Base-by-base conservation (phyloP, 257 asterid genomes). In the Leptodermis oblonga region DNA sequence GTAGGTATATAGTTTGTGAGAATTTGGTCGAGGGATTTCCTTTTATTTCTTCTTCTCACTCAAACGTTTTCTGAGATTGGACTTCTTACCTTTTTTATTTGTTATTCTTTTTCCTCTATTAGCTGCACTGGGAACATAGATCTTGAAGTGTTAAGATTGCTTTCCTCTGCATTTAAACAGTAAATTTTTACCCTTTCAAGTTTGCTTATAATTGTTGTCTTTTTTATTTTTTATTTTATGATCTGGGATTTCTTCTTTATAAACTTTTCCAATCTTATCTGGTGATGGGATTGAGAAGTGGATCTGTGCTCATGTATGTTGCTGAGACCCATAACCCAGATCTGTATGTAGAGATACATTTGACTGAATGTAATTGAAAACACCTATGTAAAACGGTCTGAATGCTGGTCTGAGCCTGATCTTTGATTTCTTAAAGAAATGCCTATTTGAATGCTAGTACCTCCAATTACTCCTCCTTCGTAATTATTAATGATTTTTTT, bases 181-280 rank as follows among this genome's bases (percentile, higher is more conserved):
- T 10, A 10, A 0, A 2, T 20, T 65, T 30, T 26, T 23, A 23
- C 49, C 25, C 55, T n/a, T 39, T 8, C 2, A 17, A 28, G 5
- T 5, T 25, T n/a, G 26, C 31, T 37, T 22, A 20, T 59, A 34
- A 23, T 39, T 52, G n/a, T 68, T 7, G 69, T 64, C 39, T 65
- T 61, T 52, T 60, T n/a, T n/a, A n/a, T n/a, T n/a, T n/a, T 26
- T 64, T 39, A 67, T 72, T 51, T 8, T 51, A 30, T 70, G 60
- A 70, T 73, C 80, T 70, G 58, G 70, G 69, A 39, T 65, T 65
- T 73, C 43, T 58, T 51, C 56, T 59, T 71, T 12, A 4, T 63
- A 30, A 51, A 54, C 49, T 6, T 53, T 59, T 68, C 43, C 43
- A 37, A 4, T 28, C 13, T 69, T 60, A 41, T 67, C 46, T 78